Evolutionary conservation across 2,329 filamentous ascomycete species (phyloP).

Genomic region (Drechslerella dactyloides): DNA sequence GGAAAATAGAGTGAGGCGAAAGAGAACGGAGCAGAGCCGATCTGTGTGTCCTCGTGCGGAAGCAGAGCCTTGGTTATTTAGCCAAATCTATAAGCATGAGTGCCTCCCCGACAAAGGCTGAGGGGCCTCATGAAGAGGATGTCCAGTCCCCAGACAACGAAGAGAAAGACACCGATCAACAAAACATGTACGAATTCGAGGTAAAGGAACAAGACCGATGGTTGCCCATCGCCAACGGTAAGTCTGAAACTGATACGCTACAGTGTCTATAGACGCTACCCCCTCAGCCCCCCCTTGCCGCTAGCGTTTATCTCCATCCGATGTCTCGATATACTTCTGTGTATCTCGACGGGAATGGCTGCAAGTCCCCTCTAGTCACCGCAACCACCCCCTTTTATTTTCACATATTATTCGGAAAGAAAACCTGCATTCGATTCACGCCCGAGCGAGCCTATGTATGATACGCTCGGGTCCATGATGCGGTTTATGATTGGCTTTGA

Average conservation of each 20-base stretch:
- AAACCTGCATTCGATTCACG: conserved; percentile 39
- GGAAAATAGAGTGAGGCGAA: conserved; percentile 57
- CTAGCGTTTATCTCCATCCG: conserved; percentile 54
- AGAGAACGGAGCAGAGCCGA: conserved; percentile 65
- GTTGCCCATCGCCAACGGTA: conserved; percentile 99
- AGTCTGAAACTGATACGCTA: conserved; percentile 62
- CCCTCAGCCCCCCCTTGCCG: conserved; percentile 22
- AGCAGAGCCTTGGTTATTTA: conserved; percentile 57
- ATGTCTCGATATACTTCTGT: conserved; percentile 22
- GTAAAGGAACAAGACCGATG: conserved; percentile 99
- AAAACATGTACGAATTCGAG: conserved; percentile 74
- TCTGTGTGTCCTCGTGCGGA: conserved; percentile 62
- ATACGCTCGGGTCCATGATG: conserved; percentile 49
- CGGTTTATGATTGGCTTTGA: conserved; percentile 51
- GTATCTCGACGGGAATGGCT: conserved; percentile 26
- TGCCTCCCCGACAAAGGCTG: conserved; percentile 58
- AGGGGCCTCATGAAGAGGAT: conserved; percentile 85
- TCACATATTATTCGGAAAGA: conserved; percentile 6
- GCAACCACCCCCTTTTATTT: conserved; percentile 14
- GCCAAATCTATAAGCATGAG: conserved; percentile 63
- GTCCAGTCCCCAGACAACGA: conserved; percentile 93
- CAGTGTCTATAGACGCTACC: conserved; percentile 55
- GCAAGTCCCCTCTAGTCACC: conserved; percentile 30
- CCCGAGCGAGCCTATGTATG: conserved; percentile 30
- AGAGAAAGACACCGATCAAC: conserved; percentile 73